Conservation (phyloP, 2,329 filamentous ascomycete species). For the Penicillium sp. region DNA sequence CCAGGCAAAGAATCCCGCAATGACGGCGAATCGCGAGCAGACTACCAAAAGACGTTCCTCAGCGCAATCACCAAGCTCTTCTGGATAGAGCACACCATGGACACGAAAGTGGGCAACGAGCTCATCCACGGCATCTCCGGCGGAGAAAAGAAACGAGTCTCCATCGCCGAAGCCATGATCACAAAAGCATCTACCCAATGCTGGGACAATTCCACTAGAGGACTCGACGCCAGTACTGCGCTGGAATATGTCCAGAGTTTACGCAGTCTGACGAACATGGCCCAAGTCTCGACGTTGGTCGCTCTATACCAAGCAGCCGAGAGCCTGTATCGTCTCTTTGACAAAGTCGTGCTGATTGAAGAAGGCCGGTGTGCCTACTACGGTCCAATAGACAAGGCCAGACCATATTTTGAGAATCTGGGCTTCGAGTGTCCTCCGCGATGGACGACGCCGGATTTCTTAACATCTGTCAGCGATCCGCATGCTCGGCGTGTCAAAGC, state of each 20-base stretch:
- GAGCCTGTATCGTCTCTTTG: constrained; percentile 54
- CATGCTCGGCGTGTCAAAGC: constrained; percentile 55
- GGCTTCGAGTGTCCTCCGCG: constrained; percentile 69
- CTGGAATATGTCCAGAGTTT: constrained; percentile 68
- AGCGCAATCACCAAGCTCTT: constrained; percentile 68
- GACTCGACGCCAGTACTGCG: constrained; percentile 69
- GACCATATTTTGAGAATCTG: constrained; percentile 64
- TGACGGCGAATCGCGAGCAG: constrained; percentile 57
- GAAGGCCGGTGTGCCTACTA: constrained; percentile 70
- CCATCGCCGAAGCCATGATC: constrained; percentile 72
- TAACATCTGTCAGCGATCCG: constrained; percentile 68
- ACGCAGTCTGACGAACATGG: constrained; percentile 61
- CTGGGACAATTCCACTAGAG: constrained; percentile 74
- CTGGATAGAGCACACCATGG: constrained; percentile 66
- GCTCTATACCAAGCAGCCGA: constrained; percentile 67
- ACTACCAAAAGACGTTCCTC: constrained; percentile 60
- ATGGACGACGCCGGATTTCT: constrained; percentile 71
- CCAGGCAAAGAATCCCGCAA: constrained; percentile 60
- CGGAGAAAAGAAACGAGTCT: constrained; percentile 74
- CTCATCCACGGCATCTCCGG: constrained; percentile 68
- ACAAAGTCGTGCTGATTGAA: constrained; percentile 66
- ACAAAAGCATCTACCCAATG: constrained; percentile 63
- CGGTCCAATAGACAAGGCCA: constrained; percentile 60
- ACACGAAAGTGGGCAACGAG: constrained; percentile 72
- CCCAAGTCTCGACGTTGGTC: constrained; percentile 59